Base-by-base conservation (phyloP, 371 early-diverging fungal species). In the Cokeromyces recurvatus region DNA sequence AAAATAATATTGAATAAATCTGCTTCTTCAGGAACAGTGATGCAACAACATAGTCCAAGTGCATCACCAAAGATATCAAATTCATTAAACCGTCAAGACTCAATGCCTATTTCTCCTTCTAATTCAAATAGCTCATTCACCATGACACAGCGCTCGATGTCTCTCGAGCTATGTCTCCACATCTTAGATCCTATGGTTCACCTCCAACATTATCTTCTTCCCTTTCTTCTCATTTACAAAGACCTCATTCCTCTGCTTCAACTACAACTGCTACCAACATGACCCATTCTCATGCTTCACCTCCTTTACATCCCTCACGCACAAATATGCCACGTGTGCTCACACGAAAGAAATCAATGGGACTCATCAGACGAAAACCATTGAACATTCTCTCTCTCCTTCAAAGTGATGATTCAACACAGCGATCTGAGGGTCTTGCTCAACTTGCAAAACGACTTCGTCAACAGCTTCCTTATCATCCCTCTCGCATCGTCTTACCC, bases 81-180 rank as follows among this genome's bases (percentile, higher is more conserved):
- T 22, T 64, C 71, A 7, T 23, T 60, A n/a, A 63, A 60, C 38
- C 49, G 59, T n/a, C 57, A 62, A 50, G 46, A 63, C 70, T 7
- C 57, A 47, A n/a, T 66, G 64, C 14, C 64, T 31, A 12, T 55
- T 3, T 70, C 66, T 12, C 64, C 63, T 29, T 63, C 70, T 5
- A 61, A 48, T 16, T 66, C 70, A 9, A 68, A 23, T n/a, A 47
- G n/a, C n/a, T n/a, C 51, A 1, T 68, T 62, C 27, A n/a, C 56
- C 19, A 38, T 64, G 14, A 59, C 66, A n/a, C 64, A 58, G 15
- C 61, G 66, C 6, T 94, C 97, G 66, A 89, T 92, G 63, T 99
- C 35, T 34, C 61, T 15, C 61, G 68, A 11, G 94, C 97, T 66
- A 89, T 92, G 64, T 98, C 97, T 25, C 89, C 88, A 21, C 98